Conservation (phyloP, 176 grass and related monocot species). For the Pharus latifolius region DNA sequence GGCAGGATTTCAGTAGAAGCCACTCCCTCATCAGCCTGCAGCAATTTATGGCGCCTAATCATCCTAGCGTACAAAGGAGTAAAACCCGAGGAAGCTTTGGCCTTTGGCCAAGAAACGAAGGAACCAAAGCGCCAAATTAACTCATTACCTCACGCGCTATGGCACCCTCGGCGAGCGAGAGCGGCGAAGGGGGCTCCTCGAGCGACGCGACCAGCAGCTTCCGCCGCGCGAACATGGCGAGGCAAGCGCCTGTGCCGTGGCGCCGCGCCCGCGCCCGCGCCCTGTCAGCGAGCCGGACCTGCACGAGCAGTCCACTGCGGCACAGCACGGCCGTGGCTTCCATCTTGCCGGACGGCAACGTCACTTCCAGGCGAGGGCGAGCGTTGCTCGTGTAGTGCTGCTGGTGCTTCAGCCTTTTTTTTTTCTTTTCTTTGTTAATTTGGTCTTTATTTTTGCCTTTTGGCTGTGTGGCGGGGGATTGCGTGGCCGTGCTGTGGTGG, state of each 20-base stretch:
- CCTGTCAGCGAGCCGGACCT: neutral
- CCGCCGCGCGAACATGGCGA: neutral
- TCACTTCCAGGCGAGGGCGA: neutral
- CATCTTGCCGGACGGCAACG: too few relatives aligned
- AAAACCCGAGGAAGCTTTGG: neutral
- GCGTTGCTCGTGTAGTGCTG: neutral
- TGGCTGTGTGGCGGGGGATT: neutral
- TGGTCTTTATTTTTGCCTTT: neutral
- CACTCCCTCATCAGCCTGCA: neutral
- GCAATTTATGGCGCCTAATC: too few relatives aligned
- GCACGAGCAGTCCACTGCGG: slow-evolving; percentile 12
- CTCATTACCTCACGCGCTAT: slow-evolving; percentile 1
- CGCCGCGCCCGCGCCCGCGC: neutral
- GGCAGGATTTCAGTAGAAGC: neutral
- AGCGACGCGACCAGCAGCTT: slow-evolving; percentile 22
- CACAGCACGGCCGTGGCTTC: slow-evolving; percentile 17
- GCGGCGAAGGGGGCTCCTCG: neutral
- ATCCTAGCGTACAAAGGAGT: neutral
- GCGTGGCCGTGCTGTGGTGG: slow-evolving; percentile 17
- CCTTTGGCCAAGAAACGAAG: neutral
- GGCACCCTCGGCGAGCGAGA: neutral
- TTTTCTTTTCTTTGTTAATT: neutral
- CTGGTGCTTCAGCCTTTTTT: neutral
- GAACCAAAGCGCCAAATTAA: neutral
- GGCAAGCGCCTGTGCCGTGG: neutral